These are phyloP conservation scores for Aegilops sharonensis DNA, from an alignment of 176 grass and related monocot genomes.

Conservation along the genomic window DNA sequence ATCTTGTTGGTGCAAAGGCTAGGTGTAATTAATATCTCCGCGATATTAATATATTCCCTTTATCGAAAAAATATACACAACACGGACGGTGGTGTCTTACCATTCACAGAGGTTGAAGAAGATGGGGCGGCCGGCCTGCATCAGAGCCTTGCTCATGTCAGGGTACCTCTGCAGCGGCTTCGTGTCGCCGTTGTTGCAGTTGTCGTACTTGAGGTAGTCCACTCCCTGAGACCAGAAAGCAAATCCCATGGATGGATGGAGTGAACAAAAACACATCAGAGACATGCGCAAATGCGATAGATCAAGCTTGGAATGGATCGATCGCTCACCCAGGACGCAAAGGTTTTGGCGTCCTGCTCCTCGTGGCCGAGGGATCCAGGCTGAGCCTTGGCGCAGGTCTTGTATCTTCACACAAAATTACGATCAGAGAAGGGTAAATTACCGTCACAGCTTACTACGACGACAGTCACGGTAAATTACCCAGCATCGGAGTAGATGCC, in stretches of 20 bases:
- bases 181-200: conserved; percentile 80
- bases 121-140: conserved; percentile 56
- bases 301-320: not conserved
- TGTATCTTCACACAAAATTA: conserved; percentile 23
- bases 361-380: conserved; percentile 79
- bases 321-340: conserved; percentile 78
- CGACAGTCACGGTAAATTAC: not conserved
- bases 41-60: too few species aligned
- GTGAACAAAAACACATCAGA: not conserved
- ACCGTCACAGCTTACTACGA: not conserved
- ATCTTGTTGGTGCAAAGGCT: too few species aligned
- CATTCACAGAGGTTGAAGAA: conserved; percentile 89
- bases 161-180: conserved; percentile 82
- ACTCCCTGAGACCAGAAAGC: conserved; percentile 42
- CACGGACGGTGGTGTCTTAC: conserved; percentile 2
- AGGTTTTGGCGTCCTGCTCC: conserved; percentile 73
- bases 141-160: conserved; percentile 76
- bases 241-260: not conserved
- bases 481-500: conserved; percentile 96
- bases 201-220: conserved; percentile 97
- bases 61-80: too few species aligned
- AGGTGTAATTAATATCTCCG: too few species aligned
- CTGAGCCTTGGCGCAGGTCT: conserved; percentile 71
- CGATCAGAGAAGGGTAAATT: not conserved
- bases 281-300: not conserved